A percentile compares a stretch with the other conserved stretches of the same genome.
These are phyloP conservation scores for Turritis glabra DNA, from an alignment of 345 rosid species.

Conservation along the genomic window DNA sequence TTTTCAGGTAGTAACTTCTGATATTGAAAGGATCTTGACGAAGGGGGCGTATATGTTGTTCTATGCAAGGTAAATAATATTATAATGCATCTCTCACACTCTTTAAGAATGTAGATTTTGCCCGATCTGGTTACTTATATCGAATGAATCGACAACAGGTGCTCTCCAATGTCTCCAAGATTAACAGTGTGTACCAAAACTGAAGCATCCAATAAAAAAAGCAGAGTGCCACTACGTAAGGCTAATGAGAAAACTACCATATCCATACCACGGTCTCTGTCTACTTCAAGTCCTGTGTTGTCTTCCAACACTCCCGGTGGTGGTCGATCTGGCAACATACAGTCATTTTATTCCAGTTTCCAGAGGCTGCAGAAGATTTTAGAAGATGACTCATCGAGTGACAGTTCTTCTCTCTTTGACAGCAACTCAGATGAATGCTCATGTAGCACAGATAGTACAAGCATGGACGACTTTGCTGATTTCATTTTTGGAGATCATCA, in stretches of 20 bases:
- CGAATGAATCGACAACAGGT: conserved; percentile 46
- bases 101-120: background rate
- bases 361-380: conserved; percentile 59
- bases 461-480: conserved; percentile 79
- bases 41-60: conserved; percentile 89
- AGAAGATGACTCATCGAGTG: conserved; percentile 87
- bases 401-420: conserved; percentile 77
- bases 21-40: conserved; percentile 64
- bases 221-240: conserved; percentile 36
- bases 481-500: conserved; percentile 58
- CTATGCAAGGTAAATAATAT: conserved; percentile 68
- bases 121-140: conserved; percentile 12
- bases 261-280: conserved; percentile 41
- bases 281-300: conserved; percentile 27
- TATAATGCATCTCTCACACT: conserved; percentile 2
- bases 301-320: conserved; percentile 41
- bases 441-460: conserved; percentile 80
- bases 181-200: conserved; percentile 40
- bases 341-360: conserved; percentile 65
- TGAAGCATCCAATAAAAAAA: conserved; percentile 40
- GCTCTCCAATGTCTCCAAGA: conserved; percentile 73
- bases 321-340: conserved; percentile 48
- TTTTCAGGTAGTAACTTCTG: conserved; percentile 69
- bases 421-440: conserved; percentile 89
- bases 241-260: conserved; percentile 33